phyloP scores from a whole-genome alignment of 2,329 filamentous ascomycete genomes.

The Trichoderma koningii region DNA sequence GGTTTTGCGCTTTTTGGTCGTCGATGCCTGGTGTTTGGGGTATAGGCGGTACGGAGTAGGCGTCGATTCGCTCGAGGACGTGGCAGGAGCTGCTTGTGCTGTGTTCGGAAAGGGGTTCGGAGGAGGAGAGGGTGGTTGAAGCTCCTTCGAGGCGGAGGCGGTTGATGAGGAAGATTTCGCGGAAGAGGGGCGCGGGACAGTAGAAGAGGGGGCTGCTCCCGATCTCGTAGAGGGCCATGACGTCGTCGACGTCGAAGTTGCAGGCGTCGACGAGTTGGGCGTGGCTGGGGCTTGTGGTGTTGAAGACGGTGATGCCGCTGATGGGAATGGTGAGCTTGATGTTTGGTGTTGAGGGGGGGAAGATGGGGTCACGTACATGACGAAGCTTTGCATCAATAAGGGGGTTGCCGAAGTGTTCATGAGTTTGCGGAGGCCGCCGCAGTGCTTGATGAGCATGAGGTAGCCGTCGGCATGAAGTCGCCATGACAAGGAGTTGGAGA shows the following conservation, averaged over 20 bases:
- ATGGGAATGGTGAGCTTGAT: neutral
- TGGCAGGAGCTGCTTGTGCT: conserved; percentile 6
- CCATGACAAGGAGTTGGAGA: conserved; percentile 18
- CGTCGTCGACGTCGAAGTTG: conserved; percentile 22
- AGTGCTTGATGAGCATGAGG: conserved; percentile 21
- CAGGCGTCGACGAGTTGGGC: conserved; percentile 19
- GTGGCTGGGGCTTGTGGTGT: conserved; percentile 23
- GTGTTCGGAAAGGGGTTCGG: neutral
- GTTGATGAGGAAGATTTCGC: conserved; percentile 26
- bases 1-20: neutral
- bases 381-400: conserved; percentile 21
- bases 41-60: neutral
- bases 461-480: conserved; percentile 21
- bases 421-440: conserved; percentile 22
- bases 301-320: conserved; percentile 23
- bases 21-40: neutral
- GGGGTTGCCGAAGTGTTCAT: conserved; percentile 11
- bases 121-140: neutral
- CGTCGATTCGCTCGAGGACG: conserved; percentile 15
- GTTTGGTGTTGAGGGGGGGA: neutral
- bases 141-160: conserved; percentile 7
- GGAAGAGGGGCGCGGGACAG: conserved; percentile 21
- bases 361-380: conserved; percentile 6
- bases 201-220: conserved; percentile 13
- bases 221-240: conserved; percentile 20